Conservation (phyloP, 1,139 yeast species). For the Blastobotrys petasosporus region DNA sequence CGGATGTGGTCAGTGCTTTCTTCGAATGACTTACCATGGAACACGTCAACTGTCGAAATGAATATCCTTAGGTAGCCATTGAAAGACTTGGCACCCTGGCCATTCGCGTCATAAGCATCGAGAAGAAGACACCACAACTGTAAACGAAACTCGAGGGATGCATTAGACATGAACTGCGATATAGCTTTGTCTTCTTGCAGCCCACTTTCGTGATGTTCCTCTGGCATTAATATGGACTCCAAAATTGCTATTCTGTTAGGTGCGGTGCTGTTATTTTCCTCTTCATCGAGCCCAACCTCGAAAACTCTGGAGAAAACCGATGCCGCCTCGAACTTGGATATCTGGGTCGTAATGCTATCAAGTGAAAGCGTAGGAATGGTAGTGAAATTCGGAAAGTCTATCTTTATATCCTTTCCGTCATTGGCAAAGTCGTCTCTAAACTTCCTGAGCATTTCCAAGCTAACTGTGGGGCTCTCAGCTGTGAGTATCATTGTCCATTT, state of each 20-base stretch:
- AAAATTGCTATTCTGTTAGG: slow-evolving; percentile 39
- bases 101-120: slow-evolving; percentile 47
- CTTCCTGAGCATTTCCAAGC: slow-evolving; percentile 26
- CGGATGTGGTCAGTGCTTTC: slow-evolving; percentile 22
- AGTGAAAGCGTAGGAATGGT: slow-evolving; percentile 55
- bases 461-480: slow-evolving; percentile 28
- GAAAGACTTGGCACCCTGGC: slow-evolving; percentile 41
- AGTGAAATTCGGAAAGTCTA: slow-evolving; percentile 36
- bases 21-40: slow-evolving; percentile 30
- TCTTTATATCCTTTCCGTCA: slow-evolving; percentile 19
- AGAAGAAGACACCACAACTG: slow-evolving; percentile 74
- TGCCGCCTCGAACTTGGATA: slow-evolving; percentile 61
- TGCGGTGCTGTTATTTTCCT: slow-evolving; percentile 15
- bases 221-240: slow-evolving; percentile 45
- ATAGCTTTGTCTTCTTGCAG: slow-evolving; percentile 45
- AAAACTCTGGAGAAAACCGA: slow-evolving; percentile 59
- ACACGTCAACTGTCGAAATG: slow-evolving; percentile 37
- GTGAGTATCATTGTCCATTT: slow-evolving; percentile 40
- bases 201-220: slow-evolving; percentile 16
- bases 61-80: slow-evolving; percentile 53
- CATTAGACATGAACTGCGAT: slow-evolving; percentile 49
- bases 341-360: slow-evolving; percentile 51
- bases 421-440: slow-evolving; percentile 18
- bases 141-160: slow-evolving; percentile 62
- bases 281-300: slow-evolving; percentile 20